Evolutionary conservation across 495 filamentous ascomycete genomes (phyloP).

Genomic region (Daldinia decipiens): DNA sequence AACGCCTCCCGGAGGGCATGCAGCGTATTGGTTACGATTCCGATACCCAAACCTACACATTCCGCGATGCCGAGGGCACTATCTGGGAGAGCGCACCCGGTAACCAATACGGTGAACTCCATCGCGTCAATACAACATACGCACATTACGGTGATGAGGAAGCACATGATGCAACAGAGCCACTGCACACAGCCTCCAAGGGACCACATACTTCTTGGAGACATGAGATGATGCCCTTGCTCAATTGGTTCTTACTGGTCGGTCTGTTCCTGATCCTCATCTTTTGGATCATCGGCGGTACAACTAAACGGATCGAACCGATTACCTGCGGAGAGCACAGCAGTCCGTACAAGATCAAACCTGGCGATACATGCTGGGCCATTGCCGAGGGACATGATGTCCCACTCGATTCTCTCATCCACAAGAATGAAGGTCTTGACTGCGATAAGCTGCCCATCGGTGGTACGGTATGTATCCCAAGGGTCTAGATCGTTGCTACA

Average conservation of each 20-base stretch:
- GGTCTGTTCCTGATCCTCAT: conserved; percentile 46
- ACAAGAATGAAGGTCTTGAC: conserved; percentile 43
- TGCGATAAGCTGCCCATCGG: conserved; percentile 45
- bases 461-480: conserved; percentile 43
- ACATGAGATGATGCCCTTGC: conserved; percentile 48
- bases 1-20: conserved; percentile 65
- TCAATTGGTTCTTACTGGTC: conserved; percentile 50
- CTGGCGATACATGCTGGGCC: conserved; percentile 50
- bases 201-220: conserved; percentile 43
- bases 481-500: conserved; percentile 32
- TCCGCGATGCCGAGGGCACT: conserved; percentile 53
- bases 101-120: conserved; percentile 56
- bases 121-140: conserved; percentile 39
- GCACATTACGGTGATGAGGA: conserved; percentile 41
- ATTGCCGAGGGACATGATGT: conserved; percentile 42
- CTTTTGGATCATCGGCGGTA: conserved; percentile 43
- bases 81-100: conserved; percentile 59
- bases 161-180: conserved; percentile 33
- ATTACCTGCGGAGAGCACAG: conserved; percentile 34
- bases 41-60: conserved; percentile 61
- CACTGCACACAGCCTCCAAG: conserved; percentile 19
- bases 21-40: conserved; percentile 64
- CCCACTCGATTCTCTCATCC: conserved; percentile 43
- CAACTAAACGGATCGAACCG: conserved; percentile 23
- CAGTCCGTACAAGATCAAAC: conserved; percentile 38